A percentile compares a stretch with the other conserved stretches of the same genome.
These are phyloP conservation scores for Sicyos baderoa DNA, from an alignment of 306 rosid genomes.

Conservation along the genomic window DNA sequence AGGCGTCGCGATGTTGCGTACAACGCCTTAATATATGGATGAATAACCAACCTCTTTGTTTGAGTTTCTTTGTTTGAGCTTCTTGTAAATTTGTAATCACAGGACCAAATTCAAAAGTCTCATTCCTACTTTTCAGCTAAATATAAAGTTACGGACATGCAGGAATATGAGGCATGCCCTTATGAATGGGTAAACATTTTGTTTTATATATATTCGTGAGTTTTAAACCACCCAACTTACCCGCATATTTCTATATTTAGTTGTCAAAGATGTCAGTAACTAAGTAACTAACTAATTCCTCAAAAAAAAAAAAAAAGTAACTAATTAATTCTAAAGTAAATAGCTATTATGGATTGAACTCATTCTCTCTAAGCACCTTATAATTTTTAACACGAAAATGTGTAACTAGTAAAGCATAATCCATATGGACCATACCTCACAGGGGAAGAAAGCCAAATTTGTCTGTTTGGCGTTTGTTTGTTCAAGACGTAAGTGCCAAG, in stretches of 20 bases:
- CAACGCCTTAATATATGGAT: not conserved
- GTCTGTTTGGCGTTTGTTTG: slow-evolving; percentile 86
- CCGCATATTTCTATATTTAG: too few species aligned
- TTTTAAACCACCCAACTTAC: too few species aligned
- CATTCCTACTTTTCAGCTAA: too few species aligned
- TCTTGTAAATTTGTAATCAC: too few species aligned
- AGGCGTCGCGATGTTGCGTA: not conserved
- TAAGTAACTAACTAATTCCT: too few species aligned
- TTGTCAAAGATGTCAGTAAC: too few species aligned
- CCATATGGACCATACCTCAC: slow-evolving; percentile 63
- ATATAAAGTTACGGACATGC: not conserved
- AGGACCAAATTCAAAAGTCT: not conserved
- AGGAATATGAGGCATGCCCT: not conserved
- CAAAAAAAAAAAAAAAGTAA: too few species aligned
- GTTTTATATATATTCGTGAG: too few species aligned
- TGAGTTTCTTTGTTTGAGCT: not conserved
- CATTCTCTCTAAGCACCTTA: too few species aligned
- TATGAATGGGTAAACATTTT: not conserved
- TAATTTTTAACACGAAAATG: not conserved
- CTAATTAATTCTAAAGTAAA: too few species aligned
- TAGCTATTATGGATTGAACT: too few species aligned
- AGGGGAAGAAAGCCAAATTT: slow-evolving; percentile 82
- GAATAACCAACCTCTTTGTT: not conserved
- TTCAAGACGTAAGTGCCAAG: slow-evolving; percentile 70
- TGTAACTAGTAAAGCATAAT: not conserved